phyloP scores from a whole-genome alignment of 768 basidiomycete species.

The Termitomyces sp. region DNA sequence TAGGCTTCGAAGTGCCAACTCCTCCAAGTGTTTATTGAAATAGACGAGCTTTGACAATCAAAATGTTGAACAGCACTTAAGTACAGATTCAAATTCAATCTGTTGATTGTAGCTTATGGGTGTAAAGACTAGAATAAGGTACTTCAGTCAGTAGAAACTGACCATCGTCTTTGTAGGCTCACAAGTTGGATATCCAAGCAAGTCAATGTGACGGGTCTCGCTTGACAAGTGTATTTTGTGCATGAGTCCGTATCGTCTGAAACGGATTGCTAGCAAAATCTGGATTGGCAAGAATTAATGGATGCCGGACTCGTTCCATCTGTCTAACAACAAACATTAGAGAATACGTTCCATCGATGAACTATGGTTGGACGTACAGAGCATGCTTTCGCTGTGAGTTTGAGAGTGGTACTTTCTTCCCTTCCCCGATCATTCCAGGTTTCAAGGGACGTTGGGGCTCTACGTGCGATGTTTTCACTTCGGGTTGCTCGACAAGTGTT shows the following conservation, averaged over 20 bases:
- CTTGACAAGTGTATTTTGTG: slow-evolving; percentile 73
- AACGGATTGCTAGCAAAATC: slow-evolving; percentile 72
- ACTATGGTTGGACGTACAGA: slow-evolving; percentile 48
- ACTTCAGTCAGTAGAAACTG: neutral
- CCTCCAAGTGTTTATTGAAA: slow-evolving; percentile 22
- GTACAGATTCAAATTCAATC: neutral
- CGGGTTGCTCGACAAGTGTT: slow-evolving; percentile 14
- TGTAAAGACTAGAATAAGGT: neutral
- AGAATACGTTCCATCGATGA: neutral
- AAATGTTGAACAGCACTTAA: neutral
- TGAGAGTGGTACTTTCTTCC: slow-evolving; percentile 56
- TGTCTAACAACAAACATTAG: slow-evolving; percentile 38
- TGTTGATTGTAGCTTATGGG: neutral
- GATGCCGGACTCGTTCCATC: slow-evolving; percentile 66
- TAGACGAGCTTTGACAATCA: neutral
- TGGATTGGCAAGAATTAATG: slow-evolving; percentile 64
- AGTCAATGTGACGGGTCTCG: neutral
- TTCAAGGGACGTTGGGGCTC: slow-evolving; percentile 25
- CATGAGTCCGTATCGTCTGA: slow-evolving; percentile 75
- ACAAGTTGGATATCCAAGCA: neutral
- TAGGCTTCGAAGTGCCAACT: slow-evolving; percentile 35
- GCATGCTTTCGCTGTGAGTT: slow-evolving; percentile 64
- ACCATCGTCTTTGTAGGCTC: neutral
- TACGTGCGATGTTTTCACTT: slow-evolving; percentile 18
- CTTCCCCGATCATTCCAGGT: slow-evolving; percentile 64